These are phyloP conservation scores for Colletotrichum sp. DNA, from an alignment of 2,329 filamentous ascomycete genomes.

Conservation along the genomic window DNA sequence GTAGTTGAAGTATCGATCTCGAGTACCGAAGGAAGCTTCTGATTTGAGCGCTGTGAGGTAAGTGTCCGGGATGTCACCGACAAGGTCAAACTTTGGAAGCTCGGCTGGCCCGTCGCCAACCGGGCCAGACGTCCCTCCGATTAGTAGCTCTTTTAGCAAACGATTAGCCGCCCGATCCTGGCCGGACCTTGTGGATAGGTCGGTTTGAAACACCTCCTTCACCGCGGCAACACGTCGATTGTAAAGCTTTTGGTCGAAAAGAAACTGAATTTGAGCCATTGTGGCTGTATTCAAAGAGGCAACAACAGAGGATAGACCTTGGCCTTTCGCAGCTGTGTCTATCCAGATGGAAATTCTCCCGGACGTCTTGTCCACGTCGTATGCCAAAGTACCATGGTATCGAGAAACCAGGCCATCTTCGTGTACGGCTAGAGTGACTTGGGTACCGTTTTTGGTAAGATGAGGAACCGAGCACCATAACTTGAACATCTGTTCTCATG, in stretches of 20 bases:
- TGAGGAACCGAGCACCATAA: too few species aligned
- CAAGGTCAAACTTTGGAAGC: background rate
- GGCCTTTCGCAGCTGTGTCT: too few species aligned
- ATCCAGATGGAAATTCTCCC: too few species aligned
- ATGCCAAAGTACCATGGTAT: too few species aligned
- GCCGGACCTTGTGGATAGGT: background rate
- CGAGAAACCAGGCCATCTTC: too few species aligned
- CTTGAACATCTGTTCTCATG: background rate
- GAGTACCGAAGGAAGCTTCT: too few species aligned
- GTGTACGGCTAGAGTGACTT: too few species aligned
- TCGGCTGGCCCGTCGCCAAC: background rate
- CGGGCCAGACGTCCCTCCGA: background rate
- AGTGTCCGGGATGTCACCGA: background rate
- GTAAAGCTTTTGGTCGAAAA: background rate
- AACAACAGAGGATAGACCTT: background rate
- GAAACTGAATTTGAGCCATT: background rate
- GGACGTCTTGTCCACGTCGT: too few species aligned
- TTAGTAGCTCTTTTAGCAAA: background rate
- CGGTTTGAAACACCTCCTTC: background rate
- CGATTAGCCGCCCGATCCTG: background rate
- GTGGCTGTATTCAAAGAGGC: background rate
- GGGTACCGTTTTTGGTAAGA: too few species aligned
- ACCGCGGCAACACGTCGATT: background rate
- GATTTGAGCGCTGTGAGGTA: background rate
- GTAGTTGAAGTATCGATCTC: background rate